These are phyloP conservation scores for Stramenopiles sp. DNA, from an alignment of 352 stramenopile species.

Conservation along the genomic window DNA sequence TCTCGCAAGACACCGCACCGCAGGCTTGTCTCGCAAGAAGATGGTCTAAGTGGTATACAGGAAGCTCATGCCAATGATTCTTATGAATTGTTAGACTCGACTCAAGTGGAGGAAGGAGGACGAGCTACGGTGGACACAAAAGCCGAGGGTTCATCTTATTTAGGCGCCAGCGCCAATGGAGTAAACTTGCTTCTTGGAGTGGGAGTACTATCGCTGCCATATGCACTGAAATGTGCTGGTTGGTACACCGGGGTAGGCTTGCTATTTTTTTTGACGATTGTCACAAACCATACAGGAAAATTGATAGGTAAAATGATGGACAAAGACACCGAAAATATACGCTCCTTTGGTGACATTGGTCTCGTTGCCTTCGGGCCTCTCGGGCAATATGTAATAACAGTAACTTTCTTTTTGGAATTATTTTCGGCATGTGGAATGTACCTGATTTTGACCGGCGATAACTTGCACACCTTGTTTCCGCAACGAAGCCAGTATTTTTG, in stretches of 20 bases:
- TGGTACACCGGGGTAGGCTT: constrained; percentile 43
- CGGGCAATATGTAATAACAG: constrained; percentile 41
- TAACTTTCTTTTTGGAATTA: constrained; percentile 54
- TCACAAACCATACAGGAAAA: constrained; percentile 59
- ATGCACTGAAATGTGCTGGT: constrained; percentile 47
- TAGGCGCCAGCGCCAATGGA: constrained; percentile 27
- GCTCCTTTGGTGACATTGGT: constrained; percentile 50
- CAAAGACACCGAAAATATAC: constrained; percentile 47
- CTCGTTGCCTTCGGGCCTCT: constrained; percentile 46
- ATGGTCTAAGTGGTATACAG: no score
- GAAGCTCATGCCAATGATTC: no score
- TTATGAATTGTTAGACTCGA: no score
- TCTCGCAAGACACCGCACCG: no score
- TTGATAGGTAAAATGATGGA: constrained; percentile 49
- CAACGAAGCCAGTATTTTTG: constrained; percentile 36
- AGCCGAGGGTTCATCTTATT: background rate
- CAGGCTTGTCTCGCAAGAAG: no score
- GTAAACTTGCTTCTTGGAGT: constrained; percentile 62
- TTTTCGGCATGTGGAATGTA: constrained; percentile 55
- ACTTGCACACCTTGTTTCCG: constrained; percentile 42
- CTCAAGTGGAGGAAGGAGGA: no score
- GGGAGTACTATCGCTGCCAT: constrained; percentile 52
- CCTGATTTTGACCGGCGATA: constrained; percentile 48
- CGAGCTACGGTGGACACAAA: no score
- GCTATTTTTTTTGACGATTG: constrained; percentile 53